phyloP scores from a whole-genome alignment of 2,329 filamentous ascomycete species.

The Fusarium sp. region DNA sequence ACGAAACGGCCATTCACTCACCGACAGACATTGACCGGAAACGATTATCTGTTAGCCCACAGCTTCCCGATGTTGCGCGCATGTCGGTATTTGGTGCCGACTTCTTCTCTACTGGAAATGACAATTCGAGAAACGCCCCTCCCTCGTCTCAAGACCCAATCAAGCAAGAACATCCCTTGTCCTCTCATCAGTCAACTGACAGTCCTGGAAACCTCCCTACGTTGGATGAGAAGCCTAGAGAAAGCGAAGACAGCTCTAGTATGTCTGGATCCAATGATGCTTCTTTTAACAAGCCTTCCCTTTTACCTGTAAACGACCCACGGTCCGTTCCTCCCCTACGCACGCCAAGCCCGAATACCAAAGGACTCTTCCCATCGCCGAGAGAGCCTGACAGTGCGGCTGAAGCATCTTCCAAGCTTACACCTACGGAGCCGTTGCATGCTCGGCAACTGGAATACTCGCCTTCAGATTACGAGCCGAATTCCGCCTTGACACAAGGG shows the following conservation, averaged over 20 bases:
- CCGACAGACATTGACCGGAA: conserved; percentile 38
- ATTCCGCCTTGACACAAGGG: conserved; percentile 57
- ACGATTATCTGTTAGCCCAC: conserved; percentile 66
- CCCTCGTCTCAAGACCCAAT: conserved; percentile 16
- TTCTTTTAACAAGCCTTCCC: conserved; percentile 8
- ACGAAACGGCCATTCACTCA: conserved; percentile 27
- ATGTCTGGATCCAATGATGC: conserved; percentile 2
- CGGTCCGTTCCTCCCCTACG: conserved; percentile 52
- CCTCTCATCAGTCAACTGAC: conserved; percentile 9
- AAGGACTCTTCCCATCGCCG: conserved; percentile 17
- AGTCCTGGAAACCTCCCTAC: conserved; percentile 10
- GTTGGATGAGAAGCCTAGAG: conserved; percentile 17
- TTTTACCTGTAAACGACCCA: conserved; percentile 40
- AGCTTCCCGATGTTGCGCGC: conserved; percentile 69
- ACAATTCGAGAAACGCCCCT: conserved; percentile 16
- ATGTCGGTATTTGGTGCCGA: conserved; percentile 72
- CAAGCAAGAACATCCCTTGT: conserved; percentile 32
- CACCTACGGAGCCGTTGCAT: conserved; percentile 62
- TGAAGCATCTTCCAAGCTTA: conserved; percentile 48
- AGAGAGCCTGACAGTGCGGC: conserved; percentile 19
- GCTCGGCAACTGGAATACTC: conserved; percentile 54
- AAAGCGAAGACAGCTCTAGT: conserved; percentile 1
- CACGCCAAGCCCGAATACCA: conserved; percentile 51
- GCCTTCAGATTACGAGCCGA: conserved; percentile 53
- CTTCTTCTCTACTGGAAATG: conserved; percentile 62